Base-by-base conservation (phyloP, 495 filamentous ascomycete genomes). In the Lepraria neglecta region DNA sequence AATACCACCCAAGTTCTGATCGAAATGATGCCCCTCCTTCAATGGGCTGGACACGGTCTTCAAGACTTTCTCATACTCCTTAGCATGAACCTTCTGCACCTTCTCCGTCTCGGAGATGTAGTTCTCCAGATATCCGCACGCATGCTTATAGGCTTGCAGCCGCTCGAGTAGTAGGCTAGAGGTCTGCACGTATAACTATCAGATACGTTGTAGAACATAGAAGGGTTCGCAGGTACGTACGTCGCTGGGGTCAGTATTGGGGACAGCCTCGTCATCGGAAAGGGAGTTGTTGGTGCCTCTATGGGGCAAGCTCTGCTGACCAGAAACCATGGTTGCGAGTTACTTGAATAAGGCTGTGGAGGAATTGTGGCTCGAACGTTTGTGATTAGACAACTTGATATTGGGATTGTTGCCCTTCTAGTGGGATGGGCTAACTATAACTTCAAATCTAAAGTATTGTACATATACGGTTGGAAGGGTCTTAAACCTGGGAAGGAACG, bases 141-240 rank as follows among this genome's bases (percentile, higher is more conserved):
- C 89, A 71, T 98, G 95, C 70, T 97, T 98, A 88, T 90, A 98
- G 40, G 95, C 95, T 64, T 85, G 84, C 58, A 97, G 79, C 59
- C 94, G 85, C 74, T 97, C 87, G 21, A 87, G 76, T 56, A 98
- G 84, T 28, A 97, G 78, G 58, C 81, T 85, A 45, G 87, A 84
- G 14, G 87, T 87, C 82, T 92, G 62, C 4, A 44, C 19, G 48
- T 43, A 19, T 6, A 27, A 5, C 17, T 17, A 28, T 59, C 38
- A 59, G 57, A 17, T 3, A 11, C 10, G 28, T 14, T 11, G n/a
- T 3, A 15, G 24, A 2, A 48, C 5, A 6, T 1, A 28, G 12
- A n/a, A 31, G 3, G 60, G 63, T 63, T 58, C 48, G 52, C 15
- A 12, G 38, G 15, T 21, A 76, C 80, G 69, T 68, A 91, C 87